Base-by-base conservation (phyloP, 2,329 filamentous ascomycete species). In the Beauveria rudraprayagi region DNA sequence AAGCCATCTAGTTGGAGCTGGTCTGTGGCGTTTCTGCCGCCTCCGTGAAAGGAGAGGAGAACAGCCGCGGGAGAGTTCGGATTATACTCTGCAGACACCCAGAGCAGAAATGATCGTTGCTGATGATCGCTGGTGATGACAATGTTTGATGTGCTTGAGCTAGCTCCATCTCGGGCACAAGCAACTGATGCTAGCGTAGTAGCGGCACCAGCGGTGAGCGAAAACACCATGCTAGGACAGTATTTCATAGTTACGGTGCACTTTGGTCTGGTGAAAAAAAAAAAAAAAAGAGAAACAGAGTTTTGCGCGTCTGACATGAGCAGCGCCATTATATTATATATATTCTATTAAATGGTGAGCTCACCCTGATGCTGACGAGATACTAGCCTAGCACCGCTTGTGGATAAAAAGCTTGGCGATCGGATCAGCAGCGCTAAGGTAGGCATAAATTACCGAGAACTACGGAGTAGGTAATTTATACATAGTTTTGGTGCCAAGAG, bases 31-130 rank as follows among this genome's bases (percentile, higher is more conserved):
- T 68, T 71, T 43, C 71, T 70, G 51, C 66, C 70, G 0, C 71
- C 72, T 2, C 76, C 78, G 64, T 80, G 78, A 61, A 77, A 80
- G 0, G 75, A 77, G 5, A 80, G 66, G 9, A 80, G 73, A 1
- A 77, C 65, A 0, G 77, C 71, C 47, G 75, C 72, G 11, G 56
- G 37, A 2, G 19, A 44, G 3, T 44, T 34, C 1, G 56, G 44
- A 48, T 71, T 63, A 50, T 78, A 79, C 1, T 9, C 67, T 9
- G 69, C 63, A 0, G 77, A 77, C 1, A 77, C 66, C 51, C 73
- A 68, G 66, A 68, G 71, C 60, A 68, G 68, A 66, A 70, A 79
- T 67, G 61, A 72, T 69, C 64, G 71, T 19, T 34, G 3, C 17
- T 14, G 3, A 7, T 52, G 22, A 19, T 47, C 41, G 37, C 60